Base-by-base conservation (phyloP, 2,329 filamentous ascomycete genomes). In the Plectosphaerella sp. region DNA sequence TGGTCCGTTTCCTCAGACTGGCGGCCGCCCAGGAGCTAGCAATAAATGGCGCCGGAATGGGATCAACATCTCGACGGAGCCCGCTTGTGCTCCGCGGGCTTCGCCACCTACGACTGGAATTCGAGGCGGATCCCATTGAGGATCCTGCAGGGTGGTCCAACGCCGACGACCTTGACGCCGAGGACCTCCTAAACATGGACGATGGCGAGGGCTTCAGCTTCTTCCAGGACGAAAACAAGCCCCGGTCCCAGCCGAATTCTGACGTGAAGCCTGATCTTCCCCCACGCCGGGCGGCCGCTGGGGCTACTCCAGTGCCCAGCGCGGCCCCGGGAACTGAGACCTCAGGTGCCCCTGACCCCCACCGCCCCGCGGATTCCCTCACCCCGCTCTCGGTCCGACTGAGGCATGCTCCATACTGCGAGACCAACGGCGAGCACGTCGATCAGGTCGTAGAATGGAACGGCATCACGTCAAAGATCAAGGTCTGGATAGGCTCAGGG, bases 71-170 rank as follows among this genome's bases (percentile, higher is more conserved):
- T 39, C 64, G 65, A 3, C 72, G 73, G 4, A 68, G 68, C 1
- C 73, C 78, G 3, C 59, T 68, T 2, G 59, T 77, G 4, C 63
- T 85, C 6, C 59, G 62, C 3, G 83, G 82, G 11, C 66, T 86
- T n/a, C 71, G 75, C 50, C 72, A 76, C 52, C 61, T 86, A 15
- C 66, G 73, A 3, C 65, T 86, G 6, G 82, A 86, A 59, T 77
- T 86, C 54, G 73, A 76, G 24, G 63, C 69, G 0, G 75, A 76
- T 47, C 66, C 68, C 2, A 63, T 64, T 11, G 68, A 72, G 3
- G 70, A 72, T 22, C 59, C 58, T 10, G 53, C 58, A 20, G 62
- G 65, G 16, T 62, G 65, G 15, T 64, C 64, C 5, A 58, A 61
- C 3, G 57, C 59, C 3, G 65, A 64, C 11, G 68, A 69, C 16